A percentile compares a stretch with the other conserved stretches of the same genome.
phyloP scores from a whole-genome alignment of 2,329 filamentous ascomycete species.

The Phyllosticta ampelicida region DNA sequence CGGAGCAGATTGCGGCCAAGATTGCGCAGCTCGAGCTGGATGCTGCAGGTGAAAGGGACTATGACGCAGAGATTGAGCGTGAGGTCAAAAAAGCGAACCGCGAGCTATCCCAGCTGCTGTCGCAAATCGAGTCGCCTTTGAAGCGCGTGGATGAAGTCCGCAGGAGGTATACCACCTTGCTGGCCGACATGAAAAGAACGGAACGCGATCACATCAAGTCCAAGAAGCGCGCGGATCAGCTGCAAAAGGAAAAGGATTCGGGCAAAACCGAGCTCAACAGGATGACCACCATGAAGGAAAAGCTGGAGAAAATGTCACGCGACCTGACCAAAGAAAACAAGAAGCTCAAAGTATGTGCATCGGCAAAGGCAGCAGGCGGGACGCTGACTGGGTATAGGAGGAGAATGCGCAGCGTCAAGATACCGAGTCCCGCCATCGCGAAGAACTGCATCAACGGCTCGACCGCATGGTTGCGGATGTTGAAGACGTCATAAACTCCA shows the following conservation, averaged over 20 bases:
- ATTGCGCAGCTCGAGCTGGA: slow-evolving; percentile 94
- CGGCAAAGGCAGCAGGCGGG: neutral
- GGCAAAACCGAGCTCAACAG: slow-evolving; percentile 81
- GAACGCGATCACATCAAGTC: slow-evolving; percentile 92
- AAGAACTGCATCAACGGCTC: slow-evolving; percentile 76
- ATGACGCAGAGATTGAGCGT: slow-evolving; percentile 91
- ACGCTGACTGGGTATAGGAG: slow-evolving; percentile 42
- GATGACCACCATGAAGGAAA: slow-evolving; percentile 84
- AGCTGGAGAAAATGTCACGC: slow-evolving; percentile 88
- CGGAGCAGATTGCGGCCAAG: slow-evolving; percentile 81
- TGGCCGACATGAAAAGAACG: slow-evolving; percentile 89
- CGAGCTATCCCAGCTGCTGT: slow-evolving; percentile 75
- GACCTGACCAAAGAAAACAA: slow-evolving; percentile 97
- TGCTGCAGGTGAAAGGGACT: slow-evolving; percentile 85
- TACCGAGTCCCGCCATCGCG: slow-evolving; percentile 69
- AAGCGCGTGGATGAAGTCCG: slow-evolving; percentile 85
- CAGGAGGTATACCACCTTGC: slow-evolving; percentile 80
- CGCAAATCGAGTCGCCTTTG: slow-evolving; percentile 80
- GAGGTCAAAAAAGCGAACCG: slow-evolving; percentile 91
- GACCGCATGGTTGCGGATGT: slow-evolving; percentile 72
- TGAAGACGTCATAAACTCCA: slow-evolving; percentile 78
- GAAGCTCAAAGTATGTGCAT: slow-evolving; percentile 70
- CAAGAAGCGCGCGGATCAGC: slow-evolving; percentile 84
- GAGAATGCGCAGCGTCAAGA: slow-evolving; percentile 83
- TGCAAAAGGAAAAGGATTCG: slow-evolving; percentile 95